Percentiles rank a stretch among this genome's conserved stretches.
Evolutionary conservation across 2,329 filamentous ascomycete genomes (phyloP).

Genomic region (Alternaria sp.): DNA sequence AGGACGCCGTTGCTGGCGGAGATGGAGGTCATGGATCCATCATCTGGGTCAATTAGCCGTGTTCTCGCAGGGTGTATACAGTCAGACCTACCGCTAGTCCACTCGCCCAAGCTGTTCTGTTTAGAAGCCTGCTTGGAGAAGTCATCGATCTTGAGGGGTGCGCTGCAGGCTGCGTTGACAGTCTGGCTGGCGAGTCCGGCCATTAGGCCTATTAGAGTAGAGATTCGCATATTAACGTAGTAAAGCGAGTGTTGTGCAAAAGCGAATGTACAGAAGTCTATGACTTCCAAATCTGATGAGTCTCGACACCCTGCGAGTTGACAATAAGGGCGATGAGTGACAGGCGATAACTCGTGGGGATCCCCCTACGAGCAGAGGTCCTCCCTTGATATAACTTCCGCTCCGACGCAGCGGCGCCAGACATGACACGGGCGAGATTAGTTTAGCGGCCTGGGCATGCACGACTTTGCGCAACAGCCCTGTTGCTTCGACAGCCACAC

Average conservation of each 20-base stretch:
- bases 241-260: slow-evolving; percentile 41
- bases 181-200: slow-evolving; percentile 39
- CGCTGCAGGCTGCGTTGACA: slow-evolving; percentile 48
- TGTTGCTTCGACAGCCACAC: slow-evolving; percentile 20
- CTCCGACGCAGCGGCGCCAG: slow-evolving; percentile 26
- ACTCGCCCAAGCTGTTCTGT: slow-evolving; percentile 47
- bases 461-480: slow-evolving; percentile 30
- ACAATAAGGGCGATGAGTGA: slow-evolving; percentile 21
- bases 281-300: slow-evolving; percentile 38
- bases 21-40: slow-evolving; percentile 59
- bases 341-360: slow-evolving; percentile 36
- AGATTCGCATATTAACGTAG: slow-evolving; percentile 40
- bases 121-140: slow-evolving; percentile 51
- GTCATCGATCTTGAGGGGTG: slow-evolving; percentile 50
- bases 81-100: slow-evolving; percentile 46
- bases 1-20: slow-evolving; percentile 56
- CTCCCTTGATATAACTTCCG: slow-evolving; percentile 37
- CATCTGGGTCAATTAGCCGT: slow-evolving; percentile 54
- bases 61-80: no score
- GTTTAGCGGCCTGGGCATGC: slow-evolving; percentile 40
- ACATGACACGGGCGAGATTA: slow-evolving; percentile 37
- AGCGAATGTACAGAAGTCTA: slow-evolving; percentile 53
- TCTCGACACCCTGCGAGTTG: slow-evolving; percentile 28
- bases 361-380: slow-evolving; percentile 11
- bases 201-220: slow-evolving; percentile 44